Evolutionary conservation across 2,329 filamentous ascomycete species (phyloP).

Genomic region (Fusarium cyanostomum): DNA sequence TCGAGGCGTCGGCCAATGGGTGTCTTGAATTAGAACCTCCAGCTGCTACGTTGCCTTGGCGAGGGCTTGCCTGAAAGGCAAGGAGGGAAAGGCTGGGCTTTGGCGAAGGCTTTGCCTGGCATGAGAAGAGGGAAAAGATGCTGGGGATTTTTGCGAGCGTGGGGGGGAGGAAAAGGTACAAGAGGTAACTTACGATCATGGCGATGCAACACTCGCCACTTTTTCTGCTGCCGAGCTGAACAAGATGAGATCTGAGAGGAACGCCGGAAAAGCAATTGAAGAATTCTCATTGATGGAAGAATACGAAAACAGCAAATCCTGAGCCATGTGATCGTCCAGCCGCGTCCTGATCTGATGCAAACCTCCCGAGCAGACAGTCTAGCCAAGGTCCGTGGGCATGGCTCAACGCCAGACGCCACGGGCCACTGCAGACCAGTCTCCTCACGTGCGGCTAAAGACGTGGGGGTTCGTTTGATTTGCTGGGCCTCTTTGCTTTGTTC

Average conservation of each 20-base stretch:
- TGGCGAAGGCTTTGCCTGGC: not conserved
- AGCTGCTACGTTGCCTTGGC: constrained; percentile 1
- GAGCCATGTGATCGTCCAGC: constrained; percentile 9
- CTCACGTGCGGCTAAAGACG: constrained; percentile 35
- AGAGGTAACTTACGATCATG: constrained; percentile 11
- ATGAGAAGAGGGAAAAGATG: not conserved
- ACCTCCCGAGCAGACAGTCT: not conserved
- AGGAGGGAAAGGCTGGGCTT: constrained; percentile 4
- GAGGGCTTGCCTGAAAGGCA: constrained; percentile 6
- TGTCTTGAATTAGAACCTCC: constrained; percentile 27
- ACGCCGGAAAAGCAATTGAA: not conserved
- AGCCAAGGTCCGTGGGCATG: not conserved
- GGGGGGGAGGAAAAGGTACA: constrained; percentile 8
- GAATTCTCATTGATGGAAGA: constrained; percentile 9
- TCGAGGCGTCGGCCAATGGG: constrained; percentile 24
- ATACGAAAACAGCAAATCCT: not conserved
- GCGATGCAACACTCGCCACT: constrained; percentile 4
- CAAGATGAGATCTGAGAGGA: not conserved
- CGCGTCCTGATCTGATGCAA: constrained; percentile 11
- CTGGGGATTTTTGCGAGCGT: constrained; percentile 6
- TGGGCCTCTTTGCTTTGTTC: not conserved
- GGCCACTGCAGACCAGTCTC: constrained; percentile 33
- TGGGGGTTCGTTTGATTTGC: constrained; percentile 23
- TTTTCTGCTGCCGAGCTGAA: not conserved
- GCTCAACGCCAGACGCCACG: constrained; percentile 12